Percentiles rank a stretch among this genome's conserved stretches.
phyloP scores from a whole-genome alignment of 1,284 basidiomycete species.

The Malassezia dermatis region DNA sequence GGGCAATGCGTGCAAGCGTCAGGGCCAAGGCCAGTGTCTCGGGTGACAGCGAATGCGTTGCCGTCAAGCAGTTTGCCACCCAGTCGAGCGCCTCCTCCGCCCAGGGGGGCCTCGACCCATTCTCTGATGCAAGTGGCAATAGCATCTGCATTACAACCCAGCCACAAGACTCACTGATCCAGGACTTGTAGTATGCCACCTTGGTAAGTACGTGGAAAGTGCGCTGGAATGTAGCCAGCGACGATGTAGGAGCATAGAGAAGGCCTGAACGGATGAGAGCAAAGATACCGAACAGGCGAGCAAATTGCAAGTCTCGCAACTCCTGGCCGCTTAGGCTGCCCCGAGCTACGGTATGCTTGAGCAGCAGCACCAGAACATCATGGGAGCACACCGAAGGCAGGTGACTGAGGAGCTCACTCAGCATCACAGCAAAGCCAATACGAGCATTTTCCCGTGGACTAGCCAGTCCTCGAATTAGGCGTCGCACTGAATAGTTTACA shows the following conservation, averaged over 20 bases:
- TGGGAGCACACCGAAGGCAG: constrained; percentile 65
- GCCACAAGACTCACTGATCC: constrained; percentile 83
- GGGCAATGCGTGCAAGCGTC: constrained; percentile 50
- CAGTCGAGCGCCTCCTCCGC: constrained; percentile 21
- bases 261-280: constrained; percentile 49
- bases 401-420: constrained; percentile 80
- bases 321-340: constrained; percentile 61
- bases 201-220: constrained; percentile 59
- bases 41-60: constrained; percentile 60
- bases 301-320: constrained; percentile 82
- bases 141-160: constrained; percentile 60
- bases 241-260: constrained; percentile 60
- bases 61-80: constrained; percentile 21
- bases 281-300: constrained; percentile 78
- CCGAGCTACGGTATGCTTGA: constrained; percentile 48
- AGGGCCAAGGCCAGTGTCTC: constrained; percentile 77
- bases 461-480: constrained; percentile 59
- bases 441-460: constrained; percentile 85
- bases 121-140: constrained; percentile 16
- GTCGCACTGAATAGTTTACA: constrained; percentile 50
- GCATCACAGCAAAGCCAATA: constrained; percentile 84
- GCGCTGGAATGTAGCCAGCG: constrained; percentile 56
- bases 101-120: constrained; percentile 17
- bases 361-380: constrained; percentile 33
- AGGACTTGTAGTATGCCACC: constrained; percentile 72